Base-by-base conservation (phyloP, 2,329 filamentous ascomycete genomes). In the Zopfia rhizophila region DNA sequence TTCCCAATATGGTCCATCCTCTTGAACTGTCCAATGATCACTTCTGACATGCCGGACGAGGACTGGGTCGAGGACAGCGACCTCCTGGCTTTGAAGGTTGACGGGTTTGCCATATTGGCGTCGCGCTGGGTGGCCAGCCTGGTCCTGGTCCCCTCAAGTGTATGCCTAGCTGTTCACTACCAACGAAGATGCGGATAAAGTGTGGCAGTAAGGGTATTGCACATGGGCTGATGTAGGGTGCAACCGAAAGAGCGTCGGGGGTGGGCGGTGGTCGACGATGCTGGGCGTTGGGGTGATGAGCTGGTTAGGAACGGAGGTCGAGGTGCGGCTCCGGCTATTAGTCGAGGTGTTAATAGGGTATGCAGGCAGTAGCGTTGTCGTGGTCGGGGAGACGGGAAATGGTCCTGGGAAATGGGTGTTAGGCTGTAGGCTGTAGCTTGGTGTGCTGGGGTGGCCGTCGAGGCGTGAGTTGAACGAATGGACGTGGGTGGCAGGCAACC, bases 1-100 rank as follows among this genome's bases (percentile, higher is more conserved):
- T 94, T 94, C 55, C 94, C 94, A 70, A 97, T 97, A 76, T 97
- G 90, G 60, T 89, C 86, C 61, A 91, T 84, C 65, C 93, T 86
- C 63, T 83, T 82, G 74, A 95, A 97, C 65, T 88, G 85, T 58
- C 91, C 90, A 63, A 94, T 80, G 32, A 75, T 57, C 44, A 64
- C 56, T 28, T 69, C 67, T 8, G 61, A 36, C 19, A 55, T 53
- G 28, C 48, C 51, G 22, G 69, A 60, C 61, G 69, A 57, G 59
- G 72, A 63, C 67, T 65, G 42, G 51, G 50, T 41, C 66, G 72
- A 55, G 11, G 70, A 55, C 19, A 63, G 63, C 41, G 69, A 64
- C 53, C 72, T 65, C 53, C 69, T 68, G 52, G 68, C 65, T 35
- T 65, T 60, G 46, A 61, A 63, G 43, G 60, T 57, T 14, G 63